Conservation (phyloP, 306 rosid genomes). For the Medicago arabica region DNA sequence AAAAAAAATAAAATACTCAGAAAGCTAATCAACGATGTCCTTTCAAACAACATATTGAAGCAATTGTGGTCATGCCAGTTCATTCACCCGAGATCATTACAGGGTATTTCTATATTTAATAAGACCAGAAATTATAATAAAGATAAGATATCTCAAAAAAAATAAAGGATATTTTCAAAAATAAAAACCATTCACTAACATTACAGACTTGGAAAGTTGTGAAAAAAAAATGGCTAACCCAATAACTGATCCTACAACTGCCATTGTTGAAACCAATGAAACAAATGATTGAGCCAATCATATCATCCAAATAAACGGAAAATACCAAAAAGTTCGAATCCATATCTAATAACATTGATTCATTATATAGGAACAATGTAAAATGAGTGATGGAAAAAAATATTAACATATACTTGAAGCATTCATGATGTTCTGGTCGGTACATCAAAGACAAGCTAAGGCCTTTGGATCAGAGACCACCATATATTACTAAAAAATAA, state of each 20-base stretch:
- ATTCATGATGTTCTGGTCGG: neutral
- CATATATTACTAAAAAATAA: neutral
- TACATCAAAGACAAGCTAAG: neutral
- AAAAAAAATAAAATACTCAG: neutral
- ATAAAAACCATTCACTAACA: neutral
- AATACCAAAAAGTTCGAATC: neutral
- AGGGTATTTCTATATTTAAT: constrained; percentile 23
- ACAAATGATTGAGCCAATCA: neutral
- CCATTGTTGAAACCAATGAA: neutral
- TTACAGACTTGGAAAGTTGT: neutral
- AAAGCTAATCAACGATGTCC: neutral
- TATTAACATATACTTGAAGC: neutral
- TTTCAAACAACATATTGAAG: neutral
- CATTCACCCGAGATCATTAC: neutral
- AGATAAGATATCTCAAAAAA: neutral
- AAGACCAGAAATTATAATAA: neutral
- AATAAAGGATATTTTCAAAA: too few species aligned
- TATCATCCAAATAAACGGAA: neutral
- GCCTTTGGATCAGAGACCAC: neutral
- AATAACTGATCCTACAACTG: neutral
- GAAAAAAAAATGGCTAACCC: neutral
- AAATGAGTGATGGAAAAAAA: neutral
- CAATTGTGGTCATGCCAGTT: neutral
- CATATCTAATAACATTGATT: neutral
- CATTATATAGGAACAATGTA: neutral